These are phyloP conservation scores for Cryptococcus sp. DNA, from an alignment of 1,284 basidiomycete species.

Conservation along the genomic window DNA sequence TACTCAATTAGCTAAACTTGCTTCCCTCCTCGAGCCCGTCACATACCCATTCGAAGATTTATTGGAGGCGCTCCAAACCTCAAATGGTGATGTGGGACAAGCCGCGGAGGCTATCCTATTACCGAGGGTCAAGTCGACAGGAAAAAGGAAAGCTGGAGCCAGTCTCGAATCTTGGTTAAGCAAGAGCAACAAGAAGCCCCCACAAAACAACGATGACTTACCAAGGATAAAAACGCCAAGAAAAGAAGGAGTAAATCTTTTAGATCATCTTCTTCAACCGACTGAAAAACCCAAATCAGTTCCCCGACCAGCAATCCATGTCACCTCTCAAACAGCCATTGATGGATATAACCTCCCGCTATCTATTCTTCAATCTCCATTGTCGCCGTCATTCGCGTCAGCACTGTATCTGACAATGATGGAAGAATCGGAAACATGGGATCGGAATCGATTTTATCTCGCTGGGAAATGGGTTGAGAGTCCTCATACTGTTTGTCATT, in stretches of 20 bases:
- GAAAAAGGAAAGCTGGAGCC: conserved; percentile 50
- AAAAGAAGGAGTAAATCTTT: conserved; percentile 27
- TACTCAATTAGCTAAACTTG: conserved; percentile 36
- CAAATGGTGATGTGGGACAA: conserved; percentile 58
- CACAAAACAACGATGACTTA: background rate
- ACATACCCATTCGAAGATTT: conserved; percentile 28
- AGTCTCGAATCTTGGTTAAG: conserved; percentile 58
- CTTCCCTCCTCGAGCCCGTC: conserved; percentile 39
- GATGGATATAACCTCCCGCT: conserved; percentile 47
- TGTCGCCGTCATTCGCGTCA: conserved; percentile 56
- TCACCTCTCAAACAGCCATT: conserved; percentile 53
- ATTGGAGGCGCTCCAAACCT: conserved; percentile 59
- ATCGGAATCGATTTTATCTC: conserved; percentile 36
- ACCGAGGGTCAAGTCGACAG: conserved; percentile 19
- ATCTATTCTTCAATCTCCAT: conserved; percentile 56
- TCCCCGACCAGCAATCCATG: conserved; percentile 29
- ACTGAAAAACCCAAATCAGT: conserved; percentile 9
- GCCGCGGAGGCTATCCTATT: conserved; percentile 54
- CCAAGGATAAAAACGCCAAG: background rate
- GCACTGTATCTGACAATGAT: conserved; percentile 57
- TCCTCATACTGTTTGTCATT: conserved; percentile 69
- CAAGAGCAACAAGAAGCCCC: conserved; percentile 11
- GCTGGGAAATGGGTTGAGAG: conserved; percentile 48
- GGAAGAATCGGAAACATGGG: conserved; percentile 40
- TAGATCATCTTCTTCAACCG: conserved; percentile 6